These are phyloP conservation scores for Sporothrix phasma DNA, from an alignment of 2,329 filamentous ascomycete genomes.

Conservation along the genomic window DNA sequence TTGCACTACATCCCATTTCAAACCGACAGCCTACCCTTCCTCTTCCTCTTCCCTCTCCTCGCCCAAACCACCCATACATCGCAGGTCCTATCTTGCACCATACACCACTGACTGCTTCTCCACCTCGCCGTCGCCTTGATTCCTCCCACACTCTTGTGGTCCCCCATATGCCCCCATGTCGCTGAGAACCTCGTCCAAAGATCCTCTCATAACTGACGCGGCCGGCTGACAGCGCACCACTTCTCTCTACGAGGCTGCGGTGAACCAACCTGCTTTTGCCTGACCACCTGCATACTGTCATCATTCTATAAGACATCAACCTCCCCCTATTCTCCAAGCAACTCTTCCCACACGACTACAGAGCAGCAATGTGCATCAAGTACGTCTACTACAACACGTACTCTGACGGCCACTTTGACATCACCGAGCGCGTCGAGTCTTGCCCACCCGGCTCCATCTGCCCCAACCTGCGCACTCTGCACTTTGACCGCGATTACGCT, in stretches of 20 bases:
- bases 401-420: constrained; percentile 24
- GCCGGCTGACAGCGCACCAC: constrained; percentile 25
- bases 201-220: constrained; percentile 27
- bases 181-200: constrained; percentile 23
- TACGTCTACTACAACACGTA: constrained; percentile 28
- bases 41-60: background rate
- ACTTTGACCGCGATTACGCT: constrained; percentile 14
- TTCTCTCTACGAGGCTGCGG: background rate
- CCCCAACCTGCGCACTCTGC: constrained; percentile 20
- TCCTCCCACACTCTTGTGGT: constrained; percentile 7
- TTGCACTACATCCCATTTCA: background rate
- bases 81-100: too few species aligned
- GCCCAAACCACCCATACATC: background rate
- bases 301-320: background rate
- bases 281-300: background rate
- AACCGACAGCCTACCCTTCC: background rate
- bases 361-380: constrained; percentile 26
- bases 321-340: background rate
- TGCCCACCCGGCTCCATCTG: constrained; percentile 25
- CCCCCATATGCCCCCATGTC: constrained; percentile 24
- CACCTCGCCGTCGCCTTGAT: background rate
- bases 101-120: background rate
- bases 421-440: constrained; percentile 25
- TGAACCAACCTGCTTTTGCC: background rate
- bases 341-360: background rate